These are phyloP conservation scores for Lactarius deliciosus DNA, from an alignment of 768 basidiomycete species.

Conservation along the genomic window DNA sequence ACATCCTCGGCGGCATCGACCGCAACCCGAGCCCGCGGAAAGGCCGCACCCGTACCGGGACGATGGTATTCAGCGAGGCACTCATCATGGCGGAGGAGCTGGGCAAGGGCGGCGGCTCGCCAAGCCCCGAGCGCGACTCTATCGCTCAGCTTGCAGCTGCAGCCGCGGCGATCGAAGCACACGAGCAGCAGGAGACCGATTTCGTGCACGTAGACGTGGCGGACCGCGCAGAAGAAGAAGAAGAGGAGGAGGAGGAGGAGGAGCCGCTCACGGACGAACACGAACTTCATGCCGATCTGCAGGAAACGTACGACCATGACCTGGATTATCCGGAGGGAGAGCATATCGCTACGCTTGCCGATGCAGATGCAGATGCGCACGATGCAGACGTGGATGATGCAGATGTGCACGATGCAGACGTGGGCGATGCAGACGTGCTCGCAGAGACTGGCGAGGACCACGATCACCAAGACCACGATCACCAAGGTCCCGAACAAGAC, in stretches of 20 bases:
- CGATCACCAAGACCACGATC: constrained; percentile 17
- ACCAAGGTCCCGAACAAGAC: constrained; percentile 19
- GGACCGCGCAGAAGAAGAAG: constrained; percentile 8
- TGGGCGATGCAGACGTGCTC: neutral
- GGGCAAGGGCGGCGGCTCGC: constrained; percentile 31
- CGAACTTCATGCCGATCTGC: constrained; percentile 5
- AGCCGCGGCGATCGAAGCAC: neutral
- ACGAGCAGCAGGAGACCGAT: constrained; percentile 16
- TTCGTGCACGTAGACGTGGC: constrained; percentile 23
- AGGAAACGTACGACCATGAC: neutral
- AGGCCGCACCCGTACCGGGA: constrained; percentile 65
- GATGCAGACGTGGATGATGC: too few species aligned
- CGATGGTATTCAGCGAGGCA: constrained; percentile 65
- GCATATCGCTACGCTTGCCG: constrained; percentile 7
- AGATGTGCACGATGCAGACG: neutral
- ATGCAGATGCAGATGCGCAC: neutral
- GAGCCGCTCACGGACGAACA: constrained; percentile 15
- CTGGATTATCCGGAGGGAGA: constrained; percentile 11
- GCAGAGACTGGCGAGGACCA: constrained; percentile 1
- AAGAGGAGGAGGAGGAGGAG: neutral
- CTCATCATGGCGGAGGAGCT: constrained; percentile 43
- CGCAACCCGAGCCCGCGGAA: constrained; percentile 30
- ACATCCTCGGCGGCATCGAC: constrained; percentile 20
- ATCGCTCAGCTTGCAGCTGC: neutral
- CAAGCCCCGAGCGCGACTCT: constrained; percentile 21